These are phyloP conservation scores for Sclerotinia nivalis DNA, from an alignment of 2,329 filamentous ascomycete genomes.

Conservation along the genomic window DNA sequence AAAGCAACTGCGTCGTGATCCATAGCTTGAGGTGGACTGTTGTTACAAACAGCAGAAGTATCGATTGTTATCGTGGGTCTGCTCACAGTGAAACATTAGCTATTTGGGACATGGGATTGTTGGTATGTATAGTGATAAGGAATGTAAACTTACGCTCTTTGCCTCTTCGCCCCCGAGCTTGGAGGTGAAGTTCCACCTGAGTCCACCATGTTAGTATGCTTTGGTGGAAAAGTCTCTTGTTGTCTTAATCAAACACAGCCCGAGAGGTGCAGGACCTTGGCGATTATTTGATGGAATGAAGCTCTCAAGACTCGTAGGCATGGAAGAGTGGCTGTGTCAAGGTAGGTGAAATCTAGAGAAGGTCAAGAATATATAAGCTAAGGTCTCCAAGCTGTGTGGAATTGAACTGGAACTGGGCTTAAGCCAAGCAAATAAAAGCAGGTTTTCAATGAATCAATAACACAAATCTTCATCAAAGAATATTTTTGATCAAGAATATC, in stretches of 20 bases:
- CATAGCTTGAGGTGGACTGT: slow-evolving; percentile 38
- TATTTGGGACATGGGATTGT: slow-evolving; percentile 17
- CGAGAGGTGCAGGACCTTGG: slow-evolving; percentile 37
- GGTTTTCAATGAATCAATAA: neutral
- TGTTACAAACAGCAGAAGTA: slow-evolving; percentile 52
- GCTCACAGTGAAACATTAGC: slow-evolving; percentile 15
- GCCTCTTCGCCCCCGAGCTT: slow-evolving; percentile 36
- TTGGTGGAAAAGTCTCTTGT: slow-evolving; percentile 24
- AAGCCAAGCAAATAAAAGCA: neutral
- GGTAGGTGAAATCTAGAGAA: slow-evolving; percentile 12
- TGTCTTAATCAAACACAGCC: slow-evolving; percentile 35
- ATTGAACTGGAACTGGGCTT: neutral
- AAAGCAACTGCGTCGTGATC: slow-evolving; percentile 41
- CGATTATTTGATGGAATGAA: slow-evolving; percentile 28
- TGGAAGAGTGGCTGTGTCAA: slow-evolving; percentile 33
- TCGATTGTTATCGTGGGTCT: slow-evolving; percentile 58
- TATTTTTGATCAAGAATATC: neutral
- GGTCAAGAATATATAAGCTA: slow-evolving; percentile 33
- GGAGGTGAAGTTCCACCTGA: slow-evolving; percentile 32
- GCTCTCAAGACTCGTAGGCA: slow-evolving; percentile 30
- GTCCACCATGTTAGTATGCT: slow-evolving; percentile 32
- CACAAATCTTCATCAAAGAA: neutral
- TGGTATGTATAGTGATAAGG: slow-evolving; percentile 31
- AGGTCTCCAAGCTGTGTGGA: slow-evolving; percentile 17
- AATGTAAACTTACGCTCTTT: slow-evolving; percentile 40